A percentile compares a stretch with the other conserved stretches of the same genome.
phyloP scores from a whole-genome alignment of 1,284 basidiomycete genomes.

The Polyporus tsugae region DNA sequence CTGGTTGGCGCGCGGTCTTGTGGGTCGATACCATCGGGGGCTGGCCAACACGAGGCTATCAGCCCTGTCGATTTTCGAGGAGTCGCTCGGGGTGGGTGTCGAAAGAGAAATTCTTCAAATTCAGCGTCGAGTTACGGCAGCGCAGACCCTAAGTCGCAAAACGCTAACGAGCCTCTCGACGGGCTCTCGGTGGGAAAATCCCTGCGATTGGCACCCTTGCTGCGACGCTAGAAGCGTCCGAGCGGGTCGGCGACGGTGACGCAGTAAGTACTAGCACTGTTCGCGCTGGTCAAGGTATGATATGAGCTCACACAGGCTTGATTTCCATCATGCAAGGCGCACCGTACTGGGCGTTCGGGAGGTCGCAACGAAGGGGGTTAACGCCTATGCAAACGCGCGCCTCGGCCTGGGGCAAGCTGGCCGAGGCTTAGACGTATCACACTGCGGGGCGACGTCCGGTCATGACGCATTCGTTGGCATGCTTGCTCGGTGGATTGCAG shows the following conservation, averaged over 20 bases:
- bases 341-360: background rate
- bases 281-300: background rate
- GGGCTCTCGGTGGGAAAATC: slow-evolving; percentile 1
- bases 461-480: background rate
- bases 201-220: background rate
- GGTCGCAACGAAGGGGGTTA: background rate
- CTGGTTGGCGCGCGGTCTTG: background rate
- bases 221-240: slow-evolving; percentile 9
- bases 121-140: slow-evolving; percentile 1
- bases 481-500: background rate
- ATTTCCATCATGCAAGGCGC: background rate
- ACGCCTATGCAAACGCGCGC: background rate
- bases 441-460: background rate
- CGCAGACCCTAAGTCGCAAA: background rate
- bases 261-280: background rate
- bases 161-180: slow-evolving; percentile 2
- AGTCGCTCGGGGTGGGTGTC: background rate
- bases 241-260: slow-evolving; percentile 5
- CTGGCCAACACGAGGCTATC: background rate
- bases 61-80: background rate
- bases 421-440: background rate
- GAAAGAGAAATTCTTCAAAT: background rate
- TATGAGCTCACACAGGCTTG: background rate
- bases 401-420: background rate
- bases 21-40: background rate